Percentiles rank a stretch among this genome's conserved stretches.
Evolutionary conservation across 2,329 filamentous ascomycete genomes (phyloP).

Genomic region (Westerdykella sp.): DNA sequence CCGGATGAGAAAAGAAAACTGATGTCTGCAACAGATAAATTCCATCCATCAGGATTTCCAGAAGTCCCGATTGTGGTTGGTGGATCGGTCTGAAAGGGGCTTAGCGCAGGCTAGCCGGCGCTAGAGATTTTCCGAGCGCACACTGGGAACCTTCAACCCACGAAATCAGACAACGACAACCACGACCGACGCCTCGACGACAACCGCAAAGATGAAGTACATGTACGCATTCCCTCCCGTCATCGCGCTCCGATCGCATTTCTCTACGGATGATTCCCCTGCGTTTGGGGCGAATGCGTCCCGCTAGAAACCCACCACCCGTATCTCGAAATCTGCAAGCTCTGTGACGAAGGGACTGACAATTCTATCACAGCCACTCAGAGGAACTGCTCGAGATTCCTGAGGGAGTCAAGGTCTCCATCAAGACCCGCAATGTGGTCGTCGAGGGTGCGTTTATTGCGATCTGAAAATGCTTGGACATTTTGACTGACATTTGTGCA

Average conservation of each 20-base stretch:
- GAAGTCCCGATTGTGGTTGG: too few species aligned
- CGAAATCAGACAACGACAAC: not conserved
- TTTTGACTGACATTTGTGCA: slow-evolving; percentile 12
- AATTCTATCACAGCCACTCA: slow-evolving; percentile 58
- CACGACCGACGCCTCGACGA: slow-evolving; percentile 27
- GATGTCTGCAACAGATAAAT: too few species aligned
- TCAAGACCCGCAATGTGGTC: slow-evolving; percentile 94
- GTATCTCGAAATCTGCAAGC: slow-evolving; percentile 11
- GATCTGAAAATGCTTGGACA: slow-evolving; percentile 10
- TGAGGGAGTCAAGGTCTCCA: slow-evolving; percentile 93
- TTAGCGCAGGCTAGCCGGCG: not conserved
- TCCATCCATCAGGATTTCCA: too few species aligned
- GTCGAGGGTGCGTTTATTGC: slow-evolving; percentile 85
- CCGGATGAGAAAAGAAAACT: too few species aligned
- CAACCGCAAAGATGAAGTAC: slow-evolving; percentile 86
- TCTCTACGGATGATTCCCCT: slow-evolving; percentile 6
- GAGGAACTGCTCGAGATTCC: slow-evolving; percentile 93
- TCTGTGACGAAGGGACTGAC: slow-evolving; percentile 23
- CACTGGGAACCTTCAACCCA: not conserved
- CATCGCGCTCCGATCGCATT: slow-evolving; percentile 2
- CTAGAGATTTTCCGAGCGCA: not conserved
- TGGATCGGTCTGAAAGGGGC: not conserved
- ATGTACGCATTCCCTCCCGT: slow-evolving; percentile 47
- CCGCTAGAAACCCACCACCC: slow-evolving; percentile 9
- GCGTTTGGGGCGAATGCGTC: slow-evolving; percentile 6